Evolutionary conservation across 495 filamentous ascomycete species (phyloP).

Genomic region (Aspergillus olivimuriae): DNA sequence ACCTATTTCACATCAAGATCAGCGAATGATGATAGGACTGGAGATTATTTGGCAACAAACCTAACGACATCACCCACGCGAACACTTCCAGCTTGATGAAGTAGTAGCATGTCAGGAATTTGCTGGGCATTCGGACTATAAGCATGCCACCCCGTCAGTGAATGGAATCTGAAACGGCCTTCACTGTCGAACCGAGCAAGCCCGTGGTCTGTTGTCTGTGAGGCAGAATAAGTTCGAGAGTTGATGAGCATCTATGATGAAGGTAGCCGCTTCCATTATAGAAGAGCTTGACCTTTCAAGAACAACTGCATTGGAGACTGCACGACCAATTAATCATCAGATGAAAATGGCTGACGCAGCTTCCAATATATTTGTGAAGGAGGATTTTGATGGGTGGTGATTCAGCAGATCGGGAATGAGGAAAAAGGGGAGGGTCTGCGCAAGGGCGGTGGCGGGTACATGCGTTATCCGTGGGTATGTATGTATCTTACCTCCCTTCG

Average conservation of each 20-base stretch:
- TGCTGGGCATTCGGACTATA: constrained; percentile 12
- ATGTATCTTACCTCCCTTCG: no score
- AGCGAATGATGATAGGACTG: background rate
- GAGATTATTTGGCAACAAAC: constrained; percentile 22
- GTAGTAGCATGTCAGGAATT: constrained; percentile 65
- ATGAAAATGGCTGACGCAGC: no score
- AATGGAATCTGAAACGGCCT: constrained; percentile 21
- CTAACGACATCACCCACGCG: constrained; percentile 88
- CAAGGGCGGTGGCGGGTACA: no score
- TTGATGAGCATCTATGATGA: constrained; percentile 41
- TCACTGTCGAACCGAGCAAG: constrained; percentile 11
- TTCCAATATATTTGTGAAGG: no score
- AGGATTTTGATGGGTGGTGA: no score
- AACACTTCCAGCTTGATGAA: constrained; percentile 82
- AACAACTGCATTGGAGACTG: no score
- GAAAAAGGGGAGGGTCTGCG: no score
- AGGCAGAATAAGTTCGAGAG: constrained; percentile 42
- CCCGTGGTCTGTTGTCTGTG: constrained; percentile 36
- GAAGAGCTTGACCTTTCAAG: no score
- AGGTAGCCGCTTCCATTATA: constrained; percentile 18
- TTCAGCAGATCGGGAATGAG: no score
- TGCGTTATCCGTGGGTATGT: no score
- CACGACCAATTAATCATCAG: no score
- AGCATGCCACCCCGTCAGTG: constrained; percentile 37
- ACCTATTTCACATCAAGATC: constrained; percentile 37